Base-by-base conservation (phyloP, 805 yeast genomes). In the Phaffomyces antillensis region DNA sequence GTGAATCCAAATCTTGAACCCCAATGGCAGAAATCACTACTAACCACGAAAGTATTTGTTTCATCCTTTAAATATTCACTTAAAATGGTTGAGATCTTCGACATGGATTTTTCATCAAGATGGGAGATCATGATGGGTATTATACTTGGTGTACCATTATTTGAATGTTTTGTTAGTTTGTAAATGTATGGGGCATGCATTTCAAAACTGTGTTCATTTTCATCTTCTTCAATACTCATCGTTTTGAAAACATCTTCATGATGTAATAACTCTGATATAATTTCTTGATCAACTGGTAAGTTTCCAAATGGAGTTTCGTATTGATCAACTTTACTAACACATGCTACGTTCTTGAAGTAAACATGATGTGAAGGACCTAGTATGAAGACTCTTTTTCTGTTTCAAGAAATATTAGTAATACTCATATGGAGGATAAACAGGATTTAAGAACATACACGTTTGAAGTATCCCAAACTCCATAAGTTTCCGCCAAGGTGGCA, bases 11-110 rank as follows among this genome's bases (percentile, higher is more conserved):
- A 84, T 34, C 86, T 62, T 3, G 69, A 53, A 1, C 90, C 90
- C 99, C 99, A 93, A 60, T 93, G 99, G 59, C 97, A 90, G 57
- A 93, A 93, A 66, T 93, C 99, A 2, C 91, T 77, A 59, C 95
- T 85, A 5, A 93, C 72, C 15, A 87, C 78, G 61, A 93, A 86
- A 2, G 87, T 81, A 54, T 77, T 79, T 23, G 65, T 63, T 28
- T 74, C 72, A 53, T 81, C 75, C 7, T 61, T 61, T 42, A 87
- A 56, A 54, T 73, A 83, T 2, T 82, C 78, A 10, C 63, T 60
- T 44, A 91, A 65, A 3, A 67, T 53, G 4, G 57, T 52, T 0
- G 82, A 82, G 16, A 86, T 55, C 9, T 58, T 51, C 43, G 76
- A 78, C 40, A 43, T 31, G 38, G 73, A 65, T 3, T 47, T 48